Base-by-base conservation (phyloP, 2,329 filamentous ascomycete species). In the Trichoderma sp. region DNA sequence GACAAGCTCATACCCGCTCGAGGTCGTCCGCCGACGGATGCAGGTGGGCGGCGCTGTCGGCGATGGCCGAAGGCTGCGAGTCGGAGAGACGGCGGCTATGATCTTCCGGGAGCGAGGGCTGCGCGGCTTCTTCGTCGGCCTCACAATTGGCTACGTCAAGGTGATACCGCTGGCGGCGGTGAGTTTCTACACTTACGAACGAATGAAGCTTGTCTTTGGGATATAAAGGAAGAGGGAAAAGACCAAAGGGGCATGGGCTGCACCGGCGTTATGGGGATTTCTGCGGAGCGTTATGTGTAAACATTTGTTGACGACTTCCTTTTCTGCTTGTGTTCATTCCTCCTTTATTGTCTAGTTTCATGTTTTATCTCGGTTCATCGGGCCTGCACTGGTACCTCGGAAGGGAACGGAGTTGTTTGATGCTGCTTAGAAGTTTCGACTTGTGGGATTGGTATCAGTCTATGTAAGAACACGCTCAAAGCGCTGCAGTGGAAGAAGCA, bases 141-240 rank as follows among this genome's bases (percentile, higher is more conserved):
- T 99, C 75, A 92, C 90, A 1, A 97, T 99, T 77, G 95, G 95
- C 7, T 99, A 98, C 77, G 86, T 93, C 73, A 99, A 99, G 80
- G 87, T 98, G 59, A 83, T 97, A 68, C 95, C 95, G 3, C 90
- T 99, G 91, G 87, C 80, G 30, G 95, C 95, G 14, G 82, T 85
- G 62, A 83, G 82, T 70, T 89, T 89, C 73, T 89, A 85, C 73
- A 86, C 85, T 17, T 89, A 89, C 71, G 87, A 89, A 76, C 81
- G 87, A 67, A 78, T 83, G 70, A 89, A 89, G 80, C 83, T 79
- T 51, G 78, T 82, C 69, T 78, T 93, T 69, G 88, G 87, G 48
- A 91, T 93, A 72, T 91, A 73, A 71, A 43, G 67, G 54, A 60
- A 55, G 44, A 19, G 43, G 28, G 9, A 39, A 39, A 63, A 47